Evolutionary conservation across 2,329 filamentous ascomycete genomes (phyloP), one percentile per base, ranked within the genome.

Genomic region (Xylariaceae sp.): DNA sequence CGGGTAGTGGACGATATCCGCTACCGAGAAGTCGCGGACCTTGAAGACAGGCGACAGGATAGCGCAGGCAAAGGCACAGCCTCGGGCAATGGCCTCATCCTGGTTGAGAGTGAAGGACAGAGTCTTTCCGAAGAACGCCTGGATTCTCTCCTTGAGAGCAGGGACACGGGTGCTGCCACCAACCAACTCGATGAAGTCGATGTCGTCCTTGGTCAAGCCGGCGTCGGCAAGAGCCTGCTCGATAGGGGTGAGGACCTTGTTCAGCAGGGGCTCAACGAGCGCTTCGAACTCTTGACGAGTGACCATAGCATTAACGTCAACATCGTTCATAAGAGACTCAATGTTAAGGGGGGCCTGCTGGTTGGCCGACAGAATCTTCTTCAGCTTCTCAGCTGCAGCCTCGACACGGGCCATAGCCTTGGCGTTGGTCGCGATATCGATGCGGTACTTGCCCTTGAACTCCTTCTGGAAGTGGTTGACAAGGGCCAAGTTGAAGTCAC

Each of bases 101-200:
- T 96, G 92, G 83, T 99, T 99, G 69, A 97, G 86, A 53, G 94
- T 99, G 84, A 90, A 99, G 55, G 92, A 97, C 15, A 99, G 86
- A 37, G 78, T 76, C 84, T 97, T 97, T 80, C 88, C 87, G 74
- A 99, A 99, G 84, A 93, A 99, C 59, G 85, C 78, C 77, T 90
- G 85, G 73, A 99, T 91, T 71, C 86, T 85, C 68, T 93, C 87
- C 85, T 99, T 99, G 76, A 99, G 82, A 56, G 91, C 80, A 51
- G 94, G 94, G 13, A 99, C 89, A 85, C 94, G 94, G 54, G 92
- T 94, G 76, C 89, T 92, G 68, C 92, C 94, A 77, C 94, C 94
- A 60, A 97, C 89, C 74, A 99, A 85, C 81, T 99, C 94, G 68
- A 99, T 82, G 68, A 84, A 78, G 74, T 99, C 94, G 69, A 99